Base-by-base conservation (phyloP, 1,139 yeast species). In the Magnusiomyces sp. region DNA sequence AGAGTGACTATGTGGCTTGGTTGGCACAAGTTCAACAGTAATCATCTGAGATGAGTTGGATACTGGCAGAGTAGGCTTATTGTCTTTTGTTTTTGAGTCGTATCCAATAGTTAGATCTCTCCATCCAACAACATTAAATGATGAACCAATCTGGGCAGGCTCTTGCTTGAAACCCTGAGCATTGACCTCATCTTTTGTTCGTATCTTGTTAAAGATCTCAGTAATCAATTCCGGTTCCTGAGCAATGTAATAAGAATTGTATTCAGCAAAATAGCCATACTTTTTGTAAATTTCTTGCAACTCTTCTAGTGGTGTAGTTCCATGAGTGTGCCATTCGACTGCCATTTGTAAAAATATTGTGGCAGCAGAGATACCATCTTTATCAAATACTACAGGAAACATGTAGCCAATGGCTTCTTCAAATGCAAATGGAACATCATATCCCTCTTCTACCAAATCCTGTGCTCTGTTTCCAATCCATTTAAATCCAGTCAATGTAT, bases 401-500 rank as follows among this genome's bases (percentile, higher is more conserved):
- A 92, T 88, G 69, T 80, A 92, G 2, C 98, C 98, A 58, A 92
- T 84, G 3, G 97, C 97, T 62, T 92, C 98, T 65, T 92, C 98
- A 62, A 77, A 92, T 0, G 87, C 97, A 71, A 89, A 88, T 0
- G 96, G 95, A 1, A 90, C 95, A 5, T 50, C 58, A 59, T 63
- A 80, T 0, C 95, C 95, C 40, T 76, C 66, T 0, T 63, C 58
- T 56, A 83, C 88, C 51, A 86, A 70, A 27, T 82, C 86, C 37
- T 83, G 79, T 1, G 96, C 95, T 55, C 80, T 77, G 64, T 92
- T 92, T 2, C 97, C 98, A 47, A 92, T 84, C 98, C 98, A 92
- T 67, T 92, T 92, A 71, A 92, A 92, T 1, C 98, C 97, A 0
- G 97, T 92, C 49, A 92, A 71, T 0, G 97, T 90, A 55, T 92